Evolutionary conservation across 352 stramenopile species (phyloP).

Genomic region (Pythium plurisporium): DNA sequence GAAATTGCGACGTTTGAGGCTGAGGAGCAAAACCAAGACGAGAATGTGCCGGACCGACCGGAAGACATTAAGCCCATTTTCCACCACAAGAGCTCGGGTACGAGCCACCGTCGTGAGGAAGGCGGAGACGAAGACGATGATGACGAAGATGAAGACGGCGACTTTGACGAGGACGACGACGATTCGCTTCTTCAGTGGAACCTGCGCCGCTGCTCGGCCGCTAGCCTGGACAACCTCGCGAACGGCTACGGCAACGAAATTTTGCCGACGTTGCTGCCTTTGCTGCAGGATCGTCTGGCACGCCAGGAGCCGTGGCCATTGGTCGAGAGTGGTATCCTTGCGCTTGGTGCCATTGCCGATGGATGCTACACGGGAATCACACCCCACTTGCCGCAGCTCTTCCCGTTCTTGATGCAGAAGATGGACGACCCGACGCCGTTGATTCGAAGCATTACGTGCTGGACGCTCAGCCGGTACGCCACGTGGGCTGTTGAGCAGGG

Average conservation of each 20-base stretch:
- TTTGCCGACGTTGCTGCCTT: slow-evolving; percentile 88
- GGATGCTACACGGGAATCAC: slow-evolving; percentile 92
- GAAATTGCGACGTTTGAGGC: slow-evolving; percentile 88
- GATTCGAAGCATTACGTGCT: slow-evolving; percentile 93
- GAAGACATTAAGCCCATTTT: slow-evolving; percentile 91
- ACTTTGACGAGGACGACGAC: slow-evolving; percentile 89
- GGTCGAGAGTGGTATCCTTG: slow-evolving; percentile 93
- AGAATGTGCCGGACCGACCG: slow-evolving; percentile 87
- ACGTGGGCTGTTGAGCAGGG: slow-evolving; percentile 91
- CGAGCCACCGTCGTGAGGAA: slow-evolving; percentile 30
- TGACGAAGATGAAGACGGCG: slow-evolving; percentile 86
- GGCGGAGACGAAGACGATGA: slow-evolving; percentile 32
- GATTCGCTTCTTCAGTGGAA: slow-evolving; percentile 96
- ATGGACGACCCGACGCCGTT: slow-evolving; percentile 86
- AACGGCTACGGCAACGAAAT: slow-evolving; percentile 93
- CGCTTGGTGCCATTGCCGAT: slow-evolving; percentile 94
- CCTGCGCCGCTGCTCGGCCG: slow-evolving; percentile 92
- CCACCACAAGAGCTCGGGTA: slow-evolving; percentile 46
- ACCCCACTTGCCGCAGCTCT: slow-evolving; percentile 89
- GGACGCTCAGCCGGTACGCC: slow-evolving; percentile 91
- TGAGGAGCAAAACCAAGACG: slow-evolving; percentile 83
- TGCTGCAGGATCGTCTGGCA: slow-evolving; percentile 88
- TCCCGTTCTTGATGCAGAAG: slow-evolving; percentile 94
- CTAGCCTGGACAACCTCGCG: slow-evolving; percentile 92
- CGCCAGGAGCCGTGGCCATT: slow-evolving; percentile 91